phyloP scores from a whole-genome alignment of 2,329 filamentous ascomycete species.

The Fonsecaea monophora region DNA sequence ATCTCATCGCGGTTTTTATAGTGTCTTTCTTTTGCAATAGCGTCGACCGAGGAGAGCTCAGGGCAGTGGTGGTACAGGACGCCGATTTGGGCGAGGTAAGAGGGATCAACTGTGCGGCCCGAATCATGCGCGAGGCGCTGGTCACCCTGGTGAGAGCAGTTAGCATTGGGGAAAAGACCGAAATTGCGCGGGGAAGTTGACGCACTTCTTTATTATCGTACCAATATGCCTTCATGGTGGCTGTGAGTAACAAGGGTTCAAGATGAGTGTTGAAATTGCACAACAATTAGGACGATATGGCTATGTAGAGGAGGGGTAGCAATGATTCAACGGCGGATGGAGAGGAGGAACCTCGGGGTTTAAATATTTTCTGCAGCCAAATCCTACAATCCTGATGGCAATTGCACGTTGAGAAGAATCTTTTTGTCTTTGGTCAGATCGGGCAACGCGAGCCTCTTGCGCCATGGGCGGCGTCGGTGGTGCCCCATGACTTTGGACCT shows the following conservation, averaged over 20 bases:
- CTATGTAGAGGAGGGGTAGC: neutral
- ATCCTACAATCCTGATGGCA: neutral
- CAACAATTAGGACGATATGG: neutral
- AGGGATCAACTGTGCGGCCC: constrained; percentile 68
- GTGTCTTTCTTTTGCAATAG: constrained; percentile 73
- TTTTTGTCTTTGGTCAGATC: constrained; percentile 24
- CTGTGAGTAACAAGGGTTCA: neutral
- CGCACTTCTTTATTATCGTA: constrained; percentile 67
- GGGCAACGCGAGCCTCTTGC: constrained; percentile 13
- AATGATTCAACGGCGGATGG: neutral
- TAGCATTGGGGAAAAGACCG: constrained; percentile 13
- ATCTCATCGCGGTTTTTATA: constrained; percentile 98
- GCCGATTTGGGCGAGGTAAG: constrained; percentile 74
- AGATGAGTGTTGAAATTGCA: neutral
- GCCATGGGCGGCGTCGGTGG: constrained; percentile 11
- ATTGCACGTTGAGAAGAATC: constrained; percentile 23
- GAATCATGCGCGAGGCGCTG: constrained; percentile 91
- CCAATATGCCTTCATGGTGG: constrained; percentile 73
- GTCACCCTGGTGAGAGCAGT: constrained; percentile 70
- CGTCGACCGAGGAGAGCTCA: constrained; percentile 71
- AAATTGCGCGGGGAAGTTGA: constrained; percentile 7
- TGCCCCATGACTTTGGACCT: neutral
- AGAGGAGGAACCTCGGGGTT: constrained; percentile 2
- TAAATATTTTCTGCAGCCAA: constrained; percentile 5
- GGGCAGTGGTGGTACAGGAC: constrained; percentile 78